A percentile compares a stretch with the other conserved stretches of the same genome.
Evolutionary conservation across 176 grass and related monocot genomes (phyloP).

Genomic region (Bonia amplexicaulis): DNA sequence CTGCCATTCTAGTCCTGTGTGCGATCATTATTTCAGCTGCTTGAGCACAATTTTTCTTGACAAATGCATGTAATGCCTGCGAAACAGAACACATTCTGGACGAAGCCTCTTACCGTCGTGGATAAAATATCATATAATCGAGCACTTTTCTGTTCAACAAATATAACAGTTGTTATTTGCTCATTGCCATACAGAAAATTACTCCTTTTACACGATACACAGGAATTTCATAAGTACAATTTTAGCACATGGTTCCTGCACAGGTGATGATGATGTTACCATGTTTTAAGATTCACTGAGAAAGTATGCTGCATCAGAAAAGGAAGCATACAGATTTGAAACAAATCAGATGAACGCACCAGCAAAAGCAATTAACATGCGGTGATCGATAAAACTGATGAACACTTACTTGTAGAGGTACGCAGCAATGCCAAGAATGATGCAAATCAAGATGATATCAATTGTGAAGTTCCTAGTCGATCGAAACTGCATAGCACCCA

Average conservation of each 20-base stretch:
- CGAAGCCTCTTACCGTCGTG: neutral
- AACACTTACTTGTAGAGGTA: constrained; percentile 75
- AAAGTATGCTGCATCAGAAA: constrained; percentile 35
- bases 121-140: neutral
- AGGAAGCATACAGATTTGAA: neutral
- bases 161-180: neutral
- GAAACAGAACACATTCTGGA: neutral
- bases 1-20: neutral
- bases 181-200: neutral
- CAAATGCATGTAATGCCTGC: too few species aligned
- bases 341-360: neutral
- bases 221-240: neutral
- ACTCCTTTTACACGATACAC: neutral
- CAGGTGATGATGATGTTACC: neutral
- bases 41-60: neutral
- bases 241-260: neutral
- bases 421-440: constrained; percentile 86
- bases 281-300: neutral
- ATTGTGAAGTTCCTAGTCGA: constrained; percentile 81
- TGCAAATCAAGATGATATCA: constrained; percentile 70
- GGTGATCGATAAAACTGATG: neutral
- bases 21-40: neutral
- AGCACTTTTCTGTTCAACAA: neutral
- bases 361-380: neutral
- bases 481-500: constrained; percentile 45